Evolutionary conservation across 2,329 filamentous ascomycete genomes (phyloP).

Genomic region (Aureobasidium zeae): DNA sequence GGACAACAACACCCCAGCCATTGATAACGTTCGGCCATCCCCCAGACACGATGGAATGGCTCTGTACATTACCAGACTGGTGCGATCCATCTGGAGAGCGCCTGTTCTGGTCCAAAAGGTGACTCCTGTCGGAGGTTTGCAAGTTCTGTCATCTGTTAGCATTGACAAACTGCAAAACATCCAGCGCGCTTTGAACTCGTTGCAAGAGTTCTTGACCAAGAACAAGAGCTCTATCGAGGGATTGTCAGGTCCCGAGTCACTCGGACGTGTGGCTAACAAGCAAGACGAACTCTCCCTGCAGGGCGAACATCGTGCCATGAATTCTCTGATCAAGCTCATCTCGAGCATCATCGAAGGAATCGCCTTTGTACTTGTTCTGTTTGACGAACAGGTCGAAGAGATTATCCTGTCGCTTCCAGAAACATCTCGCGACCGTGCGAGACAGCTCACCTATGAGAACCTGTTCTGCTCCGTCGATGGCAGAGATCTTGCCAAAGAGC

Average conservation of each 20-base stretch:
- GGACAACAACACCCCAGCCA: constrained; percentile 52
- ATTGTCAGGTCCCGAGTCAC: constrained; percentile 76
- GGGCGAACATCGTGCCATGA: constrained; percentile 86
- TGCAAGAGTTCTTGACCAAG: constrained; percentile 73
- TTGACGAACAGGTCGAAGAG: constrained; percentile 85
- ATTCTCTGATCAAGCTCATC: constrained; percentile 76
- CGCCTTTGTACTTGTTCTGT: constrained; percentile 88
- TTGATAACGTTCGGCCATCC: constrained; percentile 79
- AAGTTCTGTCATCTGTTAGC: constrained; percentile 58
- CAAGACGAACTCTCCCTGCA: constrained; percentile 89
- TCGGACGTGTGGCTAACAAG: constrained; percentile 67
- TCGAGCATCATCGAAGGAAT: constrained; percentile 92
- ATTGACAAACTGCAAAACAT: constrained; percentile 61
- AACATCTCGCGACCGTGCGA: constrained; percentile 57
- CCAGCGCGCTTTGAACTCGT: constrained; percentile 68
- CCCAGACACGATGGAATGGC: constrained; percentile 82
- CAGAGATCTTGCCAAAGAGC: constrained; percentile 80
- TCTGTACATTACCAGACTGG: constrained; percentile 77
- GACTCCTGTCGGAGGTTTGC: constrained; percentile 50
- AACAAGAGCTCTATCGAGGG: constrained; percentile 92
- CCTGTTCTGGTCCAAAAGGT: constrained; percentile 54
- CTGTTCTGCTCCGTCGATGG: constrained; percentile 73
- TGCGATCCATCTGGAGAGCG: constrained; percentile 80
- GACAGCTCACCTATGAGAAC: constrained; percentile 73
- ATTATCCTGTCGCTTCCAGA: constrained; percentile 72